Conservation (phyloP, 2,329 filamentous ascomycete genomes). For the Phoma sp. region DNA sequence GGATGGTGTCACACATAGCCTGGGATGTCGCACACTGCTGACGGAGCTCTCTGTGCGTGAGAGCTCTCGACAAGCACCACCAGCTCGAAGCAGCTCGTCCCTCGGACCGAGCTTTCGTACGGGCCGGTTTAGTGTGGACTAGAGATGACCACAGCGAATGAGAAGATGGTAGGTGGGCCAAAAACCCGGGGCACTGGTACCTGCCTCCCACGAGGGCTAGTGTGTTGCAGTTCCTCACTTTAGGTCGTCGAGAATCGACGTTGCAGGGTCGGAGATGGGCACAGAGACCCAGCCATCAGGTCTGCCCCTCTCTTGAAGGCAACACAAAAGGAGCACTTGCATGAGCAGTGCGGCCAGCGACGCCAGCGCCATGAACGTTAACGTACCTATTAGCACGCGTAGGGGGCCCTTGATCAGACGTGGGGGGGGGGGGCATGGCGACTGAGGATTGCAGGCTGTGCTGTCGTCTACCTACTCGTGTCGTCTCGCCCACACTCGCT, state of each 20-base stretch:
- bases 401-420: not conserved
- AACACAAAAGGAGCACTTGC: constrained; percentile 5
- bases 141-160: constrained; percentile 1
- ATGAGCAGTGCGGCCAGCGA: constrained; percentile 7
- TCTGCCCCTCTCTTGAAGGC: constrained; percentile 9
- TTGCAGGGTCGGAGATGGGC: constrained; percentile 3
- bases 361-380: not conserved
- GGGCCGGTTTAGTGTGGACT: constrained; percentile 13
- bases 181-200: not conserved
- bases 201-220: not conserved
- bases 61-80: not conserved
- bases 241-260: not conserved
- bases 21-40: constrained; percentile 3
- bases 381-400: not conserved
- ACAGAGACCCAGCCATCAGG: constrained; percentile 3
- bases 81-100: constrained; percentile 3
- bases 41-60: constrained; percentile 1
- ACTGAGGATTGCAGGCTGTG: not conserved
- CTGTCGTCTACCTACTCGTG: not conserved
- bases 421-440: not conserved
- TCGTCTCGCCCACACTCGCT: not conserved
- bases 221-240: not conserved
- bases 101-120: constrained; percentile 11
- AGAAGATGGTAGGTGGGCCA: not conserved
- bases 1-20: constrained; percentile 4